Conservation (phyloP, 306 rosid genomes). For the Quercus bicolor region DNA sequence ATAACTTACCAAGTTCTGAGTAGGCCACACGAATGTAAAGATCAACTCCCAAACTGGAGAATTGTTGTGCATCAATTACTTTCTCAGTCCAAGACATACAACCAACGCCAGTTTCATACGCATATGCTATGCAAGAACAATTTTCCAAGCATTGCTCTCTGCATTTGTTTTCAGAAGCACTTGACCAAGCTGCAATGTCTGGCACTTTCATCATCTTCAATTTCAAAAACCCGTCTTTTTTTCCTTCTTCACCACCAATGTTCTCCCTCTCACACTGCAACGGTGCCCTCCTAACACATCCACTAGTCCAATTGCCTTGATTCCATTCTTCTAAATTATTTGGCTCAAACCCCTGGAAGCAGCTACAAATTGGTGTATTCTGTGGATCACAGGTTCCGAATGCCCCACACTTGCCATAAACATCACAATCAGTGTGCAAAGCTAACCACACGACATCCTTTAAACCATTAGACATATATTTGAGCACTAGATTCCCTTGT, state of each 20-base stretch:
- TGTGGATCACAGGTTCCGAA: slow-evolving; percentile 7
- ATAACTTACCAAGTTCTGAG: slow-evolving; percentile 37
- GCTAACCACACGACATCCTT: neutral
- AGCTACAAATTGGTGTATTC: slow-evolving; percentile 21
- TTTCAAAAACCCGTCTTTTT: slow-evolving; percentile 25
- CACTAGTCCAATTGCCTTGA: neutral
- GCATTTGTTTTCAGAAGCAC: slow-evolving; percentile 19
- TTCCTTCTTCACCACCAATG: neutral
- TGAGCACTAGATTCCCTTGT: slow-evolving; percentile 1
- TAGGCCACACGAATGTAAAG: slow-evolving; percentile 30
- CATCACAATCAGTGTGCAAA: slow-evolving; percentile 14
- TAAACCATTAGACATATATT: neutral
- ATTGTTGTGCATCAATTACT: slow-evolving; percentile 16
- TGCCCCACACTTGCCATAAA: slow-evolving; percentile 34
- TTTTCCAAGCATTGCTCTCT: slow-evolving; percentile 21
- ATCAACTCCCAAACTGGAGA: slow-evolving; percentile 23
- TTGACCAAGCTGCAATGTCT: slow-evolving; percentile 5
- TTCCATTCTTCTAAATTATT: slow-evolving; percentile 23
- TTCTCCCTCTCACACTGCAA: slow-evolving; percentile 27
- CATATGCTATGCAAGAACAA: slow-evolving; percentile 37
- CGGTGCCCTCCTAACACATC: slow-evolving; percentile 14
- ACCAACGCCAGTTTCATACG: slow-evolving; percentile 33
- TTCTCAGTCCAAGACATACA: slow-evolving; percentile 35
- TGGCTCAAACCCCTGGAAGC: slow-evolving; percentile 44
- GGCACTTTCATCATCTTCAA: slow-evolving; percentile 35